A percentile compares a stretch with the other conserved stretches of the same genome.
Conservation (phyloP, 1,284 basidiomycete species). For the Ustilago loliicola region DNA sequence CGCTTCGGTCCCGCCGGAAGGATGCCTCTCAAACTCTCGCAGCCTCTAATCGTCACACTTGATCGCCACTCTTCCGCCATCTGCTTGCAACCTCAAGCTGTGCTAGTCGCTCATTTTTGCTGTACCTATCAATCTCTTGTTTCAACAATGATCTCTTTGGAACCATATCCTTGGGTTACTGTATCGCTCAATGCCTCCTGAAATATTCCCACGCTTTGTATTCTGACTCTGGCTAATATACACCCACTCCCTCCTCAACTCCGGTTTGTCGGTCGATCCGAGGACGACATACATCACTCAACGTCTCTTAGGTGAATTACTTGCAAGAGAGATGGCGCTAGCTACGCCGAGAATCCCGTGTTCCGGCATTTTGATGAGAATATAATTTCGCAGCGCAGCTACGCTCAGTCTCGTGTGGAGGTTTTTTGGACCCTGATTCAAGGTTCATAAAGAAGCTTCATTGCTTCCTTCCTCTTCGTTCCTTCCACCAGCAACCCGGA, state of each 20-base stretch:
- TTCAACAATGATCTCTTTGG: constrained; percentile 5
- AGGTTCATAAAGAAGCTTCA: neutral
- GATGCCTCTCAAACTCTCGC: neutral
- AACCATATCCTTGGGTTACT: constrained; percentile 1
- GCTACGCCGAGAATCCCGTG: neutral
- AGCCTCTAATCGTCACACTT: neutral
- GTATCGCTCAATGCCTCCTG: neutral
- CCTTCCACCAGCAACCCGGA: neutral
- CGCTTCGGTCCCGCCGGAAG: neutral
- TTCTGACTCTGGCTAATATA: constrained; percentile 10
- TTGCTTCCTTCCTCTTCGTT: neutral
- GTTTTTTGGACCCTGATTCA: constrained; percentile 6
- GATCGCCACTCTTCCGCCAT: neutral
- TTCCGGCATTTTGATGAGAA: neutral
- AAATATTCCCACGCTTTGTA: constrained; percentile 5
- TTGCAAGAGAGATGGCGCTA: no score
- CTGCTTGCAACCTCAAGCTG: constrained; percentile 2
- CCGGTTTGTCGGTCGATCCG: no score
- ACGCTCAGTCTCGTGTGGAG: neutral
- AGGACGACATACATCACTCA: no score
- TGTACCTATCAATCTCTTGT: constrained; percentile 5
- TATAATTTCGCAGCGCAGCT: neutral
- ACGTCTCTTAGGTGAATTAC: no score
- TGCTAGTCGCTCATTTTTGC: constrained; percentile 6
- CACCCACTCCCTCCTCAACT: neutral